Evolutionary conservation across 1,284 basidiomycete species (phyloP).

Genomic region (Pisolithus thermaeus): DNA sequence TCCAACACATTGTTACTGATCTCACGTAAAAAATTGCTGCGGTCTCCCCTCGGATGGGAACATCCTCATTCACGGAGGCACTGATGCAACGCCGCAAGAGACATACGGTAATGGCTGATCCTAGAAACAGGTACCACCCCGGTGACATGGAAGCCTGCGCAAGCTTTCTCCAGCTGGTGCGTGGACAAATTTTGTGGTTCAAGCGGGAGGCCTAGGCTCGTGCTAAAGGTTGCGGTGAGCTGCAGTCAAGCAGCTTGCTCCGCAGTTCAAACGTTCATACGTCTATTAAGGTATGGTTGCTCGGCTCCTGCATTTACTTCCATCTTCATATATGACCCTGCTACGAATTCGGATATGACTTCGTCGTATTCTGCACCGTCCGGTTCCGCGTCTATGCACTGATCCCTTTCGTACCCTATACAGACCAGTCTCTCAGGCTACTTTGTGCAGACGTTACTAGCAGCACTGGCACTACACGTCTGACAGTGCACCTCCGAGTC

Average conservation of each 20-base stretch:
- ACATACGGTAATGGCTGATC: slow-evolving; percentile 68
- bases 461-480: not conserved
- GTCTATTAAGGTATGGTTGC: slow-evolving; percentile 38
- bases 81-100: slow-evolving; percentile 48
- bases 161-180: slow-evolving; percentile 51
- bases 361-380: slow-evolving; percentile 29
- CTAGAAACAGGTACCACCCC: slow-evolving; percentile 55
- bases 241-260: not conserved
- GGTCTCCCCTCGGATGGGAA: slow-evolving; percentile 47
- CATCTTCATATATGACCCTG: slow-evolving; percentile 50
- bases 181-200: slow-evolving; percentile 67
- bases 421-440: slow-evolving; percentile 14
- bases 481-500: not conserved
- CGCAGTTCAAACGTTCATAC: slow-evolving; percentile 8
- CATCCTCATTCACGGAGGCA: slow-evolving; percentile 74
- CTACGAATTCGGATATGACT: slow-evolving; percentile 22
- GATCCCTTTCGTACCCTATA: slow-evolving; percentile 17
- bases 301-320: slow-evolving; percentile 38
- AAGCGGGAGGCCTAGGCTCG: slow-evolving; percentile 51
- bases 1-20: slow-evolving; percentile 41
- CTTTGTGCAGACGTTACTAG: slow-evolving; percentile 6
- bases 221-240: slow-evolving; percentile 76
- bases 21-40: slow-evolving; percentile 64
- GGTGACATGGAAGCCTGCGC: slow-evolving; percentile 51
- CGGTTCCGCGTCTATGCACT: slow-evolving; percentile 15